These are phyloP conservation scores for Trametes sp. DNA, from an alignment of 1,284 basidiomycete species.

Conservation along the genomic window DNA sequence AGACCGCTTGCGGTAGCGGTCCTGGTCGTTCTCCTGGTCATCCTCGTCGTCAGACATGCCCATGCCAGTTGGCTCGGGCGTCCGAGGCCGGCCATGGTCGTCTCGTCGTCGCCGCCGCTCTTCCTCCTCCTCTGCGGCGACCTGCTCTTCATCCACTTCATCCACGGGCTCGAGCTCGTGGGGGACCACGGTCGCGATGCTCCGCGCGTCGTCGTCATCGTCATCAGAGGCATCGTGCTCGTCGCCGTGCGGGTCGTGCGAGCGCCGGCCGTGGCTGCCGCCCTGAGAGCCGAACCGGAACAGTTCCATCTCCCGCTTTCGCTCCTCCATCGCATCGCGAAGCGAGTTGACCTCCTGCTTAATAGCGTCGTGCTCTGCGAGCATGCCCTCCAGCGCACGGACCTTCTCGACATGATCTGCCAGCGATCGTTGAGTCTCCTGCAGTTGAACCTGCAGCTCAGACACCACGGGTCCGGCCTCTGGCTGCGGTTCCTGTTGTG, in stretches of 20 bases:
- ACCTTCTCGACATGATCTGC: constrained; percentile 88
- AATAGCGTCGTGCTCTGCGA: constrained; percentile 89
- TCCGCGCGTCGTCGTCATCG: constrained; percentile 62
- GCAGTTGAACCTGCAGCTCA: constrained; percentile 83
- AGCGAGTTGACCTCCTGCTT: constrained; percentile 82
- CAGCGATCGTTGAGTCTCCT: constrained; percentile 86
- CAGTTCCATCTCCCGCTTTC: constrained; percentile 47
- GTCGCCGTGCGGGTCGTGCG: constrained; percentile 40
- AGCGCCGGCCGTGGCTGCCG: constrained; percentile 29
- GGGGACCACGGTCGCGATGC: constrained; percentile 67
- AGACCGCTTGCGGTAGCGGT: constrained; percentile 24
- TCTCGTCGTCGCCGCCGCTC: constrained; percentile 59
- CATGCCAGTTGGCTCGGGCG: constrained; percentile 77
- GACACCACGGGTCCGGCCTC: constrained; percentile 56
- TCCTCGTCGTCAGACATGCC: constrained; percentile 64
- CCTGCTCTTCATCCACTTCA: constrained; percentile 75
- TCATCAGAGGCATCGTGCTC: constrained; percentile 52
- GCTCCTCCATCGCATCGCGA: constrained; percentile 74
- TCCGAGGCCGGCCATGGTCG: constrained; percentile 71
- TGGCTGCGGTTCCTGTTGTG: constrained; percentile 31
- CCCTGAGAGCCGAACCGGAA: constrained; percentile 34
- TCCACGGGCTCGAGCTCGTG: constrained; percentile 78
- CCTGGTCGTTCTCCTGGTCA: constrained; percentile 36
- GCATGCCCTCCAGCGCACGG: constrained; percentile 80
- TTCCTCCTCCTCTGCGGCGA: constrained; percentile 54